Evolutionary conservation across 2,329 filamentous ascomycete genomes (phyloP), one percentile per base, ranked within the genome.

Genomic region (Orbilia brochopaga): DNA sequence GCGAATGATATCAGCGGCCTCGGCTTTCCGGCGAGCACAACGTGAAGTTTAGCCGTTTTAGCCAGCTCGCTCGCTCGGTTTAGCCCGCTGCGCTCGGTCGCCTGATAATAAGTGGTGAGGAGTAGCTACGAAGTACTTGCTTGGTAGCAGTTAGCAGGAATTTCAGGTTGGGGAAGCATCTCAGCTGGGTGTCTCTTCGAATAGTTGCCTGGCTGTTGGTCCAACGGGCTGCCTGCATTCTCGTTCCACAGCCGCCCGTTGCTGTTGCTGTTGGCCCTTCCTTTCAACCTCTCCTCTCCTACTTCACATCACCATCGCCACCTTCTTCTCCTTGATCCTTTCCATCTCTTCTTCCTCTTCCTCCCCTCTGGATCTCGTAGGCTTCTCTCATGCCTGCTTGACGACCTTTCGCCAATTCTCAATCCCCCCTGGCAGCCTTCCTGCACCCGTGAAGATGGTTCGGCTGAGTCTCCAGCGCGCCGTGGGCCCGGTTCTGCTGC

Each of bases 381-480:
- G n/a, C n/a, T n/a, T n/a, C 42, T 58, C 58, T 44, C 32, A 58
- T 58, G 58, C 13, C 46, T 44, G 32, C 46, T 52, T 63, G 21
- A 65, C 52, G 23, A 7, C 37, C 6, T 17, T 24, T 51, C 40
- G 23, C 19, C 17, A 19, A 35, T n/a, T 44, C 35, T 59, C 65
- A 23, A 19, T 24, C 56, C 40, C 17, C 46, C 57, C 23, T 23
- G 7, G 37, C 44, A 58, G 55, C 27, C 32, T 50, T 37, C 46
- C 42, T 32, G 6, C 60, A 64, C 64, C 58, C 40, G 54, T 55
- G 30, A 72, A 60, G 32, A 72, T 72, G 67, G 67, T 72, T 27
- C 67, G 67, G 42, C 46, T 65, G 56, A 72, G 50, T 60, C 50
- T 65, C 56, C 57, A 60, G 50, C 60, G 67, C 60, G 60, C 67